A percentile compares a stretch with the other conserved stretches of the same genome.
Conservation (phyloP, 495 filamentous ascomycete genomes). For the Hypoxylon fuscum region DNA sequence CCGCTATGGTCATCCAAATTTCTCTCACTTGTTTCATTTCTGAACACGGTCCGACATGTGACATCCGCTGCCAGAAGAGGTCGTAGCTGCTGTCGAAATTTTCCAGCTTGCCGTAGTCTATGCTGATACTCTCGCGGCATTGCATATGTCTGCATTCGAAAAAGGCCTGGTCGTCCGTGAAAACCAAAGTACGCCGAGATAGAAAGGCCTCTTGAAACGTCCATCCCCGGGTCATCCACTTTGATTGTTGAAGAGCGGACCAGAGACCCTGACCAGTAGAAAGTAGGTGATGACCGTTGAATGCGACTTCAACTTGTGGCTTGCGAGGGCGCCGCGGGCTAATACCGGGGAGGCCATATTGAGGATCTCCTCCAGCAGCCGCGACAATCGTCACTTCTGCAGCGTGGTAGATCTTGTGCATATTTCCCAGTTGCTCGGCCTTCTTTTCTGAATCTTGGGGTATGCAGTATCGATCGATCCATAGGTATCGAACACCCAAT, state of each 20-base stretch:
- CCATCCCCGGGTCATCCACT: conserved; percentile 51
- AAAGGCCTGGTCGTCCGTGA: conserved; percentile 44
- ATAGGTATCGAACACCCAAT: not conserved
- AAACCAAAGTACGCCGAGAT: conserved; percentile 44
- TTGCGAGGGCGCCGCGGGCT: not conserved
- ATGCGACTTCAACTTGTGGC: not conserved
- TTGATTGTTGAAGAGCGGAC: not conserved
- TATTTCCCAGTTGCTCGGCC: too few relatives aligned
- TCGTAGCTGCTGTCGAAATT: not conserved
- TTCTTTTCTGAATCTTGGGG: too few relatives aligned
- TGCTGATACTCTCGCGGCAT: conserved; percentile 28
- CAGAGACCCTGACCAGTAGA: too few relatives aligned
- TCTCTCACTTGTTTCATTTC: too few relatives aligned
- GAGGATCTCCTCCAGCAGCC: not conserved
- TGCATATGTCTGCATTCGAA: conserved; percentile 35
- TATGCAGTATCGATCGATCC: not conserved
- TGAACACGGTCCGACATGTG: not conserved
- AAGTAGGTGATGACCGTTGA: not conserved
- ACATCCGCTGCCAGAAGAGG: not conserved
- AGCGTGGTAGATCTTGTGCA: not conserved
- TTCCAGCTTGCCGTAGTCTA: too few relatives aligned
- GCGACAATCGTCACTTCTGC: not conserved
- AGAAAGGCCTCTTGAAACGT: conserved; percentile 53
- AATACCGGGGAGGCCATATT: not conserved
- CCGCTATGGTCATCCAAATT: conserved; percentile 16